Percentiles rank a stretch among this genome's conserved stretches.
Conservation (phyloP, 192 early-diverging fungal species). For the Rhizoclosmatium globosum region DNA sequence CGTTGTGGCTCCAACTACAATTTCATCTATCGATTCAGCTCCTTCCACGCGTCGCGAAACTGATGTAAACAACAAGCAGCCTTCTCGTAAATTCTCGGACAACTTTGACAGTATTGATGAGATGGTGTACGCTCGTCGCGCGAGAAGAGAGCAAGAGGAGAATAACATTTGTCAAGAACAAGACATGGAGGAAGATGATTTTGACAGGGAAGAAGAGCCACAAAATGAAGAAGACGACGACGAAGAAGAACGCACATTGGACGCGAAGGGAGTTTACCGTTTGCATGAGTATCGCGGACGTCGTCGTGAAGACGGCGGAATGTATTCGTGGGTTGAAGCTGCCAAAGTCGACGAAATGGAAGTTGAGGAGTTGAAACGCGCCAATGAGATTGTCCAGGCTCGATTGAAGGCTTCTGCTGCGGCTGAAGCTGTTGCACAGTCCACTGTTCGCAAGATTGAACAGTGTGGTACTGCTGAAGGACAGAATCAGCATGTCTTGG, state of each 20-base stretch:
- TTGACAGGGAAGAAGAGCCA: background rate
- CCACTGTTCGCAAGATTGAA: background rate
- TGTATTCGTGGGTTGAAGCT: slow-evolving; percentile 28
- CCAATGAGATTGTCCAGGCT: slow-evolving; percentile 16
- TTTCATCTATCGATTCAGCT: too few species aligned
- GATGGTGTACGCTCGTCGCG: background rate
- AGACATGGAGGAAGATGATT: background rate
- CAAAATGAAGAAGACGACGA: background rate
- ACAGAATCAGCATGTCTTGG: background rate
- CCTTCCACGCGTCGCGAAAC: too few species aligned
- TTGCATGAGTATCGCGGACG: background rate
- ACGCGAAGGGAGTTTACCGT: slow-evolving; percentile 15
- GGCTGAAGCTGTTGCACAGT: background rate
- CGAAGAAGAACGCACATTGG: slow-evolving; percentile 23
- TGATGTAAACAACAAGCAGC: background rate
- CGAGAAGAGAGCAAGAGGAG: background rate
- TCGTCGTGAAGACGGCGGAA: background rate
- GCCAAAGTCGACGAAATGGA: slow-evolving; percentile 24
- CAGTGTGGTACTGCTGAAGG: too few species aligned
- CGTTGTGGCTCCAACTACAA: too few species aligned
- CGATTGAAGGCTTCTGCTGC: background rate
- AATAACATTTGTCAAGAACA: background rate
- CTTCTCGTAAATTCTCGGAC: background rate
- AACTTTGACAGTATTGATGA: background rate
- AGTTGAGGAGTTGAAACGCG: slow-evolving; percentile 2